Evolutionary conservation across 2,329 filamentous ascomycete genomes (phyloP), one percentile per base, ranked within the genome.

Genomic region (Ophiostoma sp.): DNA sequence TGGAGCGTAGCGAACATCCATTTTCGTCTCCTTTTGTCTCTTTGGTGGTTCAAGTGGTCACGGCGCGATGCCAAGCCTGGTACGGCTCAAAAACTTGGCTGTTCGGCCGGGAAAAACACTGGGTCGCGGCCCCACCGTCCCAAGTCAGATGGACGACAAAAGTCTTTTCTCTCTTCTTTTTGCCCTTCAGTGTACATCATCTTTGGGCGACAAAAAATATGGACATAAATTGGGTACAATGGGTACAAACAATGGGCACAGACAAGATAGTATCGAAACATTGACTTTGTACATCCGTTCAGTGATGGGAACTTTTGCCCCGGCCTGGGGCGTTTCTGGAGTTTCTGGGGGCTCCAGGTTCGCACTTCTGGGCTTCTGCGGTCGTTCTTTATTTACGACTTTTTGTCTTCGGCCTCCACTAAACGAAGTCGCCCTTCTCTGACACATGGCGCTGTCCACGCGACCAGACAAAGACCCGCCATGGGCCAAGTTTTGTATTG

Each of bases 91-190:
- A n/a, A 70, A 70, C 39, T 69, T 69, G 64, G 45, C 15, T 36
- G 25, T 69, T 69, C 42, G 64, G 64, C 64, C 39, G 25, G 42
- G 39, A 50, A 50, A 57, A 68, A 52, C 64, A 68, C 22, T 50
- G 64, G 64, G 42, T 68, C 42, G 42, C 15, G 42, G n/a, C 36
- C 28, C 59, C 61, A 64, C 45, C 25, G 28, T 42, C 17, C 11
- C 36, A 42, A 64, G 64, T 68, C 42, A 50, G 42, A 31, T 50
- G 64, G 28, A 50, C 42, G 22, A 19, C 57, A 42, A 42, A n/a
- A 42, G 39, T 42, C 39, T 8, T 42, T 42, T 42, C 39, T 42
- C 39, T 42, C 39, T 11, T 42, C 2, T 3, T 42, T 42, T 42
- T 12, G 6, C 39, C 39, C 15, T 12, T 42, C 39, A 1, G 15